phyloP scores from a whole-genome alignment of 2,329 filamentous ascomycete species.

The Sarocladium brachiariae region DNA sequence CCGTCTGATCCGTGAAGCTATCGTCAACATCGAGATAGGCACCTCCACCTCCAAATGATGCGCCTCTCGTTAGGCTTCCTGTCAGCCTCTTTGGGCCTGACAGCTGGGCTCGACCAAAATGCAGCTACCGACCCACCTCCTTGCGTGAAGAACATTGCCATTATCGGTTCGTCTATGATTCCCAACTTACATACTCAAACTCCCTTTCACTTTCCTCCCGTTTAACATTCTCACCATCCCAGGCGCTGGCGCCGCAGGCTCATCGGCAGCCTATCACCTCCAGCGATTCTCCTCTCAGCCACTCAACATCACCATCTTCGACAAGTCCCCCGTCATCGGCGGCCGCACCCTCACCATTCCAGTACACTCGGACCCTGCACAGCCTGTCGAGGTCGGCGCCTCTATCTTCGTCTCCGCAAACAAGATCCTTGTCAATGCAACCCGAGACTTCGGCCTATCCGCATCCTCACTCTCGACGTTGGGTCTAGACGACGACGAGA shows the following conservation, averaged over 20 bases:
- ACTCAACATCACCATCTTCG: conserved; percentile 81
- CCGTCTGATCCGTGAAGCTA: neutral
- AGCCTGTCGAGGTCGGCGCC: conserved; percentile 79
- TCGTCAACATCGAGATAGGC: neutral
- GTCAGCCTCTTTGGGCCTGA: neutral
- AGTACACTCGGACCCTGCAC: conserved; percentile 58
- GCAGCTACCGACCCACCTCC: neutral
- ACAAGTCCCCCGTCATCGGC: conserved; percentile 69
- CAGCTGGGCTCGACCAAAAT: neutral
- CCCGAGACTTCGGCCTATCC: conserved; percentile 62
- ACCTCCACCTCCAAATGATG: neutral
- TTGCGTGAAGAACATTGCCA: conserved; percentile 19
- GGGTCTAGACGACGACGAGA: conserved; percentile 39
- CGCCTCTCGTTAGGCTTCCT: neutral
- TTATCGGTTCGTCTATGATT: conserved; percentile 23
- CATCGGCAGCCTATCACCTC: conserved; percentile 81
- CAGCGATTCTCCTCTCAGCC: conserved; percentile 60
- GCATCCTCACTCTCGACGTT: conserved; percentile 30
- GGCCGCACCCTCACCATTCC: conserved; percentile 83
- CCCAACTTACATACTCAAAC: no score
- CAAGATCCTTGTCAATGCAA: conserved; percentile 70
- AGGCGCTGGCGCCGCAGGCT: conserved; percentile 87
- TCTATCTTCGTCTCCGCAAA: conserved; percentile 89
- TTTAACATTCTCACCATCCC: neutral
- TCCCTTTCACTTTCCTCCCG: neutral